Evolutionary conservation across 768 basidiomycete species (phyloP), one percentile per base, ranked within the genome.

Genomic region (Lyophyllum shimeji): DNA sequence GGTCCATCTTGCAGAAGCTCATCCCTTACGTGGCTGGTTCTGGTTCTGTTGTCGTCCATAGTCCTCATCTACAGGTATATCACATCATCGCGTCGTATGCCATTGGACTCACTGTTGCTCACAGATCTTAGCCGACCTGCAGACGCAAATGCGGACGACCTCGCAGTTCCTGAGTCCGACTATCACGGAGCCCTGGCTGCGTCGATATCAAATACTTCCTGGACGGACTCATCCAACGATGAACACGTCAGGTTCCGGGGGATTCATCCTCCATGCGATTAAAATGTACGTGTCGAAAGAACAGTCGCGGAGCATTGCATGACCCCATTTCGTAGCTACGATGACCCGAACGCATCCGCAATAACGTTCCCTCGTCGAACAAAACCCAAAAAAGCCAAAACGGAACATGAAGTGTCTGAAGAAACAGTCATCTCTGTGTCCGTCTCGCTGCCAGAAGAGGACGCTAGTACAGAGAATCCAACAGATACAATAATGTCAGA

Each of bases 161-260:
- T 84, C 89, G 8, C 71, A 79, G 58, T 95, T 84, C 70, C 76
- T 98, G 11, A 86, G 84, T 29, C 88, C 93, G 7, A 85, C 80
- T 15, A 74, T 98, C 27, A 89, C 90, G 2, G 96, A 98, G 71
- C 78, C 84, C 11, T 98, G 91, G 89, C 70, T 93, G 40, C 84
- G 96, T 25, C 82, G 84, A 59, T 99, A 98, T 74, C 96, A 98
- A 69, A 87, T 95, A 15, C 78, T 99, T n/a, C 97, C 97, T 21
- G 96, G 97, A 21, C 82, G 97, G 33, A 96, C 93, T 39, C 97
- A 99, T 74, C 97, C 97, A 3, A 85, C 83, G 60, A 98, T 99
- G 97, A 87, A 79, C 53, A 90, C 86, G 56, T 88, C 91, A 20
- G 93, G 92, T 11, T 86, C 89, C 1, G 95, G 94, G 13, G 96